Conservation (phyloP, 2,329 filamentous ascomycete genomes). For the Ophiognomonia clavigignenti-juglandacearum region DNA sequence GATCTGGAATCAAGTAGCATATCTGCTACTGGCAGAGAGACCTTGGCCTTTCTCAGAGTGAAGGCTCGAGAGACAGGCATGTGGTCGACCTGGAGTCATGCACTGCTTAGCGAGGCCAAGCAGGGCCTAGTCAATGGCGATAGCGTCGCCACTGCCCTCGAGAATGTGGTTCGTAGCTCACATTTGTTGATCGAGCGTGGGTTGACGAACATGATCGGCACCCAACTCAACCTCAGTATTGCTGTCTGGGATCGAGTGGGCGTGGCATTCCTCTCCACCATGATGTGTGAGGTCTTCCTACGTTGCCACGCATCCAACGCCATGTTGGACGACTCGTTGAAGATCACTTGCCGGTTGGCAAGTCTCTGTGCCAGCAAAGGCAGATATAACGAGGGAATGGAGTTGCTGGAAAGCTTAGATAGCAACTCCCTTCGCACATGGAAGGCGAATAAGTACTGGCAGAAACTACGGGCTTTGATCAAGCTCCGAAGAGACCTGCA, state of each 20-base stretch:
- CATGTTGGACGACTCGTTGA: constrained; percentile 71
- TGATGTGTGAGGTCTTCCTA: constrained; percentile 68
- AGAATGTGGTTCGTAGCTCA: constrained; percentile 76
- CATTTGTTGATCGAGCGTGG: constrained; percentile 76
- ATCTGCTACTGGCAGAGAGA: constrained; percentile 75
- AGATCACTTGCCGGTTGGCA: constrained; percentile 66
- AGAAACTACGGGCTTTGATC: constrained; percentile 61
- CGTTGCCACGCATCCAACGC: constrained; percentile 59
- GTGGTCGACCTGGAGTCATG: constrained; percentile 79
- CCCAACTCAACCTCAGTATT: constrained; percentile 67
- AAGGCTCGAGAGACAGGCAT: constrained; percentile 84
- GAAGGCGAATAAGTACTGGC: constrained; percentile 72
- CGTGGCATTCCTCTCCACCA: constrained; percentile 47
- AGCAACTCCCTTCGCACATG: constrained; percentile 56
- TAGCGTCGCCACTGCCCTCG: constrained; percentile 59
- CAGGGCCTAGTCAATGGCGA: constrained; percentile 68
- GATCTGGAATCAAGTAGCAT: constrained; percentile 67
- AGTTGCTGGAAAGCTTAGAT: constrained; percentile 45
- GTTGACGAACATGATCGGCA: constrained; percentile 66
- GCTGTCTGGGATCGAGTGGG: constrained; percentile 75
- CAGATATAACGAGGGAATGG: constrained; percentile 63
- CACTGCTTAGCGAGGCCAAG: constrained; percentile 81
- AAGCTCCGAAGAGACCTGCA: constrained; percentile 60
- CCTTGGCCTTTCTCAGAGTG: constrained; percentile 73
- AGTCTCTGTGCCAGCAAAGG: constrained; percentile 63